These are phyloP conservation scores for Senna tora DNA, from an alignment of 306 rosid species.

Conservation along the genomic window DNA sequence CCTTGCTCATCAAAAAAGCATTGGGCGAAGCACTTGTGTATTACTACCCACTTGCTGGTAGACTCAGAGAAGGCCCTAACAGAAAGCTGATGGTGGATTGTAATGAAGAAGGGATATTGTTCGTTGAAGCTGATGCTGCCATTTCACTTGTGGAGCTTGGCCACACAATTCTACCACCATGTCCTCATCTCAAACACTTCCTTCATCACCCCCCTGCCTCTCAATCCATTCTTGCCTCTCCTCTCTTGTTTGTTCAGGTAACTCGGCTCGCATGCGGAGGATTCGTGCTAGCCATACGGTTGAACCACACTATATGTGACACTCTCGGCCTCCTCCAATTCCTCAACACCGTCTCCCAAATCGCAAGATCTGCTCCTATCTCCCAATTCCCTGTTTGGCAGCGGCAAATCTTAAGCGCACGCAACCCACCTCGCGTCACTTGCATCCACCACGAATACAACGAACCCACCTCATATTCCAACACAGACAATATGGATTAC, in stretches of 20 bases:
- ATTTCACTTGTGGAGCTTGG: not conserved
- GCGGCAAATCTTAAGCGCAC: constrained; percentile 16
- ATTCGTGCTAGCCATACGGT: constrained; percentile 22
- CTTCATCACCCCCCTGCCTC: constrained; percentile 29
- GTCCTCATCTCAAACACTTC: constrained; percentile 20
- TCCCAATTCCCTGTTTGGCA: constrained; percentile 27
- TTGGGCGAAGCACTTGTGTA: constrained; percentile 23
- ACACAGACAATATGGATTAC: not conserved
- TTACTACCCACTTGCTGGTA: constrained; percentile 39
- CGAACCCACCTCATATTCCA: not conserved
- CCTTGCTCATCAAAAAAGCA: not conserved
- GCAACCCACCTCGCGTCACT: constrained; percentile 25
- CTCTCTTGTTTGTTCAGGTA: constrained; percentile 34
- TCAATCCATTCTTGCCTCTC: constrained; percentile 20
- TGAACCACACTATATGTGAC: constrained; percentile 33
- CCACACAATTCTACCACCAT: constrained; percentile 7
- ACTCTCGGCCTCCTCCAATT: constrained; percentile 30
- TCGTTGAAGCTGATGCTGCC: constrained; percentile 33
- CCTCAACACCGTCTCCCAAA: constrained; percentile 20
- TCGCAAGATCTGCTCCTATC: not conserved
- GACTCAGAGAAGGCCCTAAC: constrained; percentile 32
- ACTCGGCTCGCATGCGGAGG: constrained; percentile 36
- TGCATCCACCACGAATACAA: constrained; percentile 25
- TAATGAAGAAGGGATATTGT: constrained; percentile 24
- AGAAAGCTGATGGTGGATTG: constrained; percentile 36